A percentile compares a stretch with the other conserved stretches of the same genome.
Conservation (phyloP, 177 flowering plant genomes). For the Vitis hybrid region DNA sequence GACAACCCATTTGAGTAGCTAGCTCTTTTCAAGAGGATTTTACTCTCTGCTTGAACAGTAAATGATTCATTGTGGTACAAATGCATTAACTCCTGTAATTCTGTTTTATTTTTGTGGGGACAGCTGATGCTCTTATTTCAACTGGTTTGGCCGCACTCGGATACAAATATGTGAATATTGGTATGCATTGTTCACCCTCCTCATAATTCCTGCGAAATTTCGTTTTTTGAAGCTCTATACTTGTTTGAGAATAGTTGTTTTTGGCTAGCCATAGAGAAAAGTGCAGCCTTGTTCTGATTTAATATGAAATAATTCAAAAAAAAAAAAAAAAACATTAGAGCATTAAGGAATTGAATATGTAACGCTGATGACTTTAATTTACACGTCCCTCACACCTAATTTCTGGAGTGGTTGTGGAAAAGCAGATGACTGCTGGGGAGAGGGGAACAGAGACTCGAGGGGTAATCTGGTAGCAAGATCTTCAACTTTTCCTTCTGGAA, state of each 20-base stretch:
- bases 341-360: no score
- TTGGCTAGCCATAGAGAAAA: background rate
- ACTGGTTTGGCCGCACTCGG: slow-evolving; percentile 45
- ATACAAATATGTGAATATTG: slow-evolving; percentile 45
- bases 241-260: background rate
- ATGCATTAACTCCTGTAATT: background rate
- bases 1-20: no score
- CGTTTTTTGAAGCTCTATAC: background rate
- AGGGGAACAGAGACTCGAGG: slow-evolving; percentile 25
- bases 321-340: no score
- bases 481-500: slow-evolving; percentile 52
- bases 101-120: background rate
- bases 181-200: slow-evolving; percentile 7
- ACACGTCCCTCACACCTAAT: background rate
- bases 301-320: no score
- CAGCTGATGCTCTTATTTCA: slow-evolving; percentile 49
- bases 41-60: no score
- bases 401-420: background rate
- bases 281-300: background rate
- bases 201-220: background rate
- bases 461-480: slow-evolving; percentile 34
- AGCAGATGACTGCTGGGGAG: slow-evolving; percentile 55
- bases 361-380: no score
- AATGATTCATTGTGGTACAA: no score
- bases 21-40: no score